phyloP scores from a whole-genome alignment of 352 stramenopile genomes.

The Albugo candida region DNA sequence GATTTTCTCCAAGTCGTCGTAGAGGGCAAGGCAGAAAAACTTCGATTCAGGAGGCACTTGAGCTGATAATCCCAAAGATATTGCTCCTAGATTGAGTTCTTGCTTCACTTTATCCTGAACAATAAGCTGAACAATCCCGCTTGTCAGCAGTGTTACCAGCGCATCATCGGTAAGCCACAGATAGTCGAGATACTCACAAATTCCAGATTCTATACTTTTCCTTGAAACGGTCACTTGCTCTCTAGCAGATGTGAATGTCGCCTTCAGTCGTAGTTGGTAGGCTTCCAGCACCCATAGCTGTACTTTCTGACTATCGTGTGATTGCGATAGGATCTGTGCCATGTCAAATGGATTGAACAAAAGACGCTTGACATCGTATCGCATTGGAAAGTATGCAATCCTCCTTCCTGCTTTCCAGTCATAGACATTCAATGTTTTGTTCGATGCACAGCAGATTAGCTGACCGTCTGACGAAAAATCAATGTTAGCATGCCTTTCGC shows the following conservation, averaged over 20 bases:
- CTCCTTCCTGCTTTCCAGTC: conserved; percentile 52
- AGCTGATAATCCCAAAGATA: not conserved
- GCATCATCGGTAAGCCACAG: conserved; percentile 46
- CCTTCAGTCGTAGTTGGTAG: conserved; percentile 45
- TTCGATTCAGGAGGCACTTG: not conserved
- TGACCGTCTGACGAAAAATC: conserved; percentile 51
- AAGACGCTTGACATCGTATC: conserved; percentile 45
- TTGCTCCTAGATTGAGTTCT: conserved; percentile 40
- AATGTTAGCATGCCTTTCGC: conserved; percentile 25
- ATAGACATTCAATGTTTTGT: conserved; percentile 47
- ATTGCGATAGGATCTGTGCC: conserved; percentile 44
- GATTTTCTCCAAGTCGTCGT: too few relatives aligned
- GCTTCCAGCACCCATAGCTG: conserved; percentile 55
- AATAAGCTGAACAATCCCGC: conserved; percentile 54
- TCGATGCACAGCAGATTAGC: conserved; percentile 31
- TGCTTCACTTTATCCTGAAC: conserved; percentile 54
- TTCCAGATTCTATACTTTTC: conserved; percentile 16
- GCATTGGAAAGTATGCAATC: conserved; percentile 36
- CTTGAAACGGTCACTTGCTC: conserved; percentile 11
- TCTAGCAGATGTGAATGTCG: conserved; percentile 57
- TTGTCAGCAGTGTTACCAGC: conserved; percentile 39
- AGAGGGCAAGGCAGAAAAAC: too few relatives aligned
- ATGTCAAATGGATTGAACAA: conserved; percentile 64
- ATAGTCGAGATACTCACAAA: conserved; percentile 41
- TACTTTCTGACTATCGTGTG: conserved; percentile 29